Percentiles rank a stretch among this genome's conserved stretches.
These are phyloP conservation scores for Zasmidium citrigriseum DNA, from an alignment of 2,329 filamentous ascomycete genomes.

Conservation along the genomic window DNA sequence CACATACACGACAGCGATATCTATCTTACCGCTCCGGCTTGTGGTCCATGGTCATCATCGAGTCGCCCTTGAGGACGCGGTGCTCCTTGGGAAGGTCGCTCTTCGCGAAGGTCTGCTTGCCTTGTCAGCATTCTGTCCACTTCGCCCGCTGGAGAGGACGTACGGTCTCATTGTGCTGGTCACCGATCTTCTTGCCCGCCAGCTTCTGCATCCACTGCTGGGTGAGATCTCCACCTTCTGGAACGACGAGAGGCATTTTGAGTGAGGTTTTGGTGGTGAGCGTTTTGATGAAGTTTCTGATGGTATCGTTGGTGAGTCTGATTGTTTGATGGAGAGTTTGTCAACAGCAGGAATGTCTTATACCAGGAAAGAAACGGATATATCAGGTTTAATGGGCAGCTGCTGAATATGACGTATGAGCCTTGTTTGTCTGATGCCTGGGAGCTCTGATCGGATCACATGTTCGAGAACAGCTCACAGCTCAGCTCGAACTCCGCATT, in stretches of 20 bases:
- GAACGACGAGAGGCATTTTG: conserved; percentile 54
- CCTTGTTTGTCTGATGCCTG: background rate
- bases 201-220: conserved; percentile 51
- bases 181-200: conserved; percentile 55
- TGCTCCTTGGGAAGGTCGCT: conserved; percentile 50
- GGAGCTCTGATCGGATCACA: background rate
- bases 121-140: background rate
- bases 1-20: background rate
- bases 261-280: background rate
- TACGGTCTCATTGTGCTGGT: conserved; percentile 47
- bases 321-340: background rate
- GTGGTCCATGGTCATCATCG: conserved; percentile 50
- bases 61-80: conserved; percentile 48
- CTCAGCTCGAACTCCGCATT: background rate
- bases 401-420: conserved; percentile 5
- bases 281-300: background rate
- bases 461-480: too few relatives aligned
- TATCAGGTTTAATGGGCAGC: conserved; percentile 5
- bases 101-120: conserved; percentile 51
- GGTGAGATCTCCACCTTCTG: conserved; percentile 42
- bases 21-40: conserved; percentile 44
- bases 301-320: conserved; percentile 1
- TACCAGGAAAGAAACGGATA: background rate
- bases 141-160: too few relatives aligned
- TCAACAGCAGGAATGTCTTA: background rate